Base-by-base conservation (phyloP, 1,139 yeast species). In the Yamadazyma taylorii region DNA sequence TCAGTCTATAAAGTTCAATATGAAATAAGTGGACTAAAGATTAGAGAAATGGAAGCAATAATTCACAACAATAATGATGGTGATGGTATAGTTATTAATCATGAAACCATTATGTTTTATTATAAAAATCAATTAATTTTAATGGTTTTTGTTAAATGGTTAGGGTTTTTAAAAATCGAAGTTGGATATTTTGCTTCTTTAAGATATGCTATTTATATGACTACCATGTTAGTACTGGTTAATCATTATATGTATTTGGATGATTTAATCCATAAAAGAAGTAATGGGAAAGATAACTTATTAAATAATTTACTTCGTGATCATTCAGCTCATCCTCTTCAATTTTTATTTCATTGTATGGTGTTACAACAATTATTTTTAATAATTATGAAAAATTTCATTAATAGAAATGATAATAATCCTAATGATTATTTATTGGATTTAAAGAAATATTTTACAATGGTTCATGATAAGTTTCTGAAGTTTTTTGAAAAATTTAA, bases 101-200 rank as follows among this genome's bases (percentile, higher is more conserved):
- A 31, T 13, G 17, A 33, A 6, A 54, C 50, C 21, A 22, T 60
- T n/a, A 42, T 44, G 16, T 34, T 55, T 14, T 49, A 58, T 19
- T 37, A 52, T 8, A 48, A 46, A 35, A 57, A 54, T 42, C 67
- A 61, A 39, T 29, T 49, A 6, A 36, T 51, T 2, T 38, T 52
- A 22, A 39, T 49, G 9, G 46, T 52, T 9, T 55, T 54, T 39
- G 48, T 59, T 9, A 48, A 61, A 39, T 65, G 69, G 69, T 47
- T 66, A 29, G 56, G 62, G 22, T 58, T 66, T 34, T 46, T 63
- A 16, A 51, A 58, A 30, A 47, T 63, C 15, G 71, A 66, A 43
- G 38, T 51, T 1, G 52, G 52, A 7, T 60, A 66, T 46, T 66
- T 63, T 40, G 68, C 72, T 0, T 50, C 64, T 10, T 51, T 66